Evolutionary conservation across 176 grass and related monocot genomes (phyloP), one percentile per base, ranked within the genome.

Genomic region (Carex parvula): DNA sequence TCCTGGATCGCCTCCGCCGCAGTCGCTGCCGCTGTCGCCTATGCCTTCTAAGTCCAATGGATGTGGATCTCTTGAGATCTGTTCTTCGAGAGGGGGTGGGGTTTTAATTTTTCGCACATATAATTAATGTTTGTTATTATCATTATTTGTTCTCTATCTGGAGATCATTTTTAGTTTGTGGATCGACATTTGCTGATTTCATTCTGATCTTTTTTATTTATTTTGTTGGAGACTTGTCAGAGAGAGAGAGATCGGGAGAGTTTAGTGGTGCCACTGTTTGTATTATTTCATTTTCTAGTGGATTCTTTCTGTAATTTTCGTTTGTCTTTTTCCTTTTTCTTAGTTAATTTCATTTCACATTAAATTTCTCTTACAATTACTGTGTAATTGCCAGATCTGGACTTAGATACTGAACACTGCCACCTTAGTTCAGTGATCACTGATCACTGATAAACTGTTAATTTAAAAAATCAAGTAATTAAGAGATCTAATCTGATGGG

Each of bases 261-360:
- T 64, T 81, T 63, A 81, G 79, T 81, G 79, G 18, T 64, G 12
- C 57, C 60, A 57, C 54, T 82, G 60, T 83, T 63, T 83, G 81
- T 83, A 83, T 83, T 54, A 83, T 83, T 63, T 65, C 64, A 15
- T 83, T 41, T 65, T 83, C 80, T 83, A 69, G 81, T 83, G 81
- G 32, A 83, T 83, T 83, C 81, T 83, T 83, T 64, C 42, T 81
- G 56, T 81, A 59, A 81, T 21, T 81, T 26, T 17, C 0, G 29
- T 63, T 42, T 59, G 11, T 14, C 30, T 32, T 22, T 24, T 63
- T 44, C 17, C 42, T 6, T 44, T 46, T 46, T 44, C 39, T 46
- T 48, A n/a, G 22, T 68, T 5, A 10, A 52, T 14, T 68, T 17
- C 4, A 69, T 6, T 42, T 81, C 20, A 64, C 55, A 81, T 81